A percentile compares a stretch with the other conserved stretches of the same genome.
phyloP scores from a whole-genome alignment of 768 basidiomycete species.

The Mycena capillaripes region DNA sequence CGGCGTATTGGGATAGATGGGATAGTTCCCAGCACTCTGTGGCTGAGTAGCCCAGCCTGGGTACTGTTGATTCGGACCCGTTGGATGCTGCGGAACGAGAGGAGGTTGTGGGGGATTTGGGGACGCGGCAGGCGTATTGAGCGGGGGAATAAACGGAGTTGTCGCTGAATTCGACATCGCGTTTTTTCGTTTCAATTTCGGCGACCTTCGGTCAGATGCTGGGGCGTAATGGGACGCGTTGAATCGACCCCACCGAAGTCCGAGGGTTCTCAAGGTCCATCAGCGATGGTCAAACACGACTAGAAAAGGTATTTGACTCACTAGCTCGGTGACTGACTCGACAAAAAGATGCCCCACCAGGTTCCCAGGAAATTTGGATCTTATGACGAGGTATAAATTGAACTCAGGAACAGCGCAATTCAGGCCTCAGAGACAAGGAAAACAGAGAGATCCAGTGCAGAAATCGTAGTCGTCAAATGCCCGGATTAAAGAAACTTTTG shows the following conservation, averaged over 20 bases:
- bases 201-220: slow-evolving; percentile 22
- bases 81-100: slow-evolving; percentile 45
- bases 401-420: background rate
- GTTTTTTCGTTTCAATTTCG: slow-evolving; percentile 32
- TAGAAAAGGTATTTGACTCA: slow-evolving; percentile 29
- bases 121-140: slow-evolving; percentile 55
- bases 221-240: slow-evolving; percentile 19
- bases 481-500: background rate
- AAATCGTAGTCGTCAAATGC: background rate
- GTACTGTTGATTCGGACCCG: slow-evolving; percentile 40
- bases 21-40: slow-evolving; percentile 52
- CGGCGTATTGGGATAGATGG: slow-evolving; percentile 54
- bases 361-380: background rate
- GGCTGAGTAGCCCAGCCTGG: slow-evolving; percentile 52
- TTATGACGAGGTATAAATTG: background rate
- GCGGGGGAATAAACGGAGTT: slow-evolving; percentile 57
- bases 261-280: slow-evolving; percentile 20
- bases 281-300: slow-evolving; percentile 11
- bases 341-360: background rate
- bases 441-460: background rate
- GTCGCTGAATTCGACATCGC: slow-evolving; percentile 36
- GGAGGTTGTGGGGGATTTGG: slow-evolving; percentile 52
- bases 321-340: slow-evolving; percentile 9
- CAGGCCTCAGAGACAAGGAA: background rate
- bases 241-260: slow-evolving; percentile 21